These are phyloP conservation scores for Volvox africanus DNA, from an alignment of 139 green algal species.

Conservation along the genomic window DNA sequence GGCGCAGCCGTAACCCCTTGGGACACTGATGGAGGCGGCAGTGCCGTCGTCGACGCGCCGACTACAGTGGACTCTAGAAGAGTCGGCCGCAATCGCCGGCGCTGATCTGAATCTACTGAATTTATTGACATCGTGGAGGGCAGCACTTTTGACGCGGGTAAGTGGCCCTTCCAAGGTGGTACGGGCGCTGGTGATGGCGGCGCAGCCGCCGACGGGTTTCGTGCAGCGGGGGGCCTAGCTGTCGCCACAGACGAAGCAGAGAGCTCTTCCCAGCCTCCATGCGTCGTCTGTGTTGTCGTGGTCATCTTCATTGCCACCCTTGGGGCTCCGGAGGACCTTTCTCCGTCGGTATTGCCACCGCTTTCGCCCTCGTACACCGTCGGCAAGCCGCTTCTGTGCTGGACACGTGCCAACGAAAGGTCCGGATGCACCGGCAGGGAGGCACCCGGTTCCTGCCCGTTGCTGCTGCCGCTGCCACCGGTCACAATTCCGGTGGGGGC, in stretches of 20 bases:
- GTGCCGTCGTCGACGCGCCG: neutral
- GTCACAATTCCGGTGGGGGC: too few relatives aligned
- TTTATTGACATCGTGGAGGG: too few relatives aligned
- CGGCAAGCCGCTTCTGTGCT: neutral
- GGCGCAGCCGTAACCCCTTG: neutral
- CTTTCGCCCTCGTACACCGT: constrained; percentile 37
- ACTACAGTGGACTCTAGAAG: too few relatives aligned
- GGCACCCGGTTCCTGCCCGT: too few relatives aligned
- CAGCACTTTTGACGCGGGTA: too few relatives aligned
- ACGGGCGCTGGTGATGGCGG: neutral
- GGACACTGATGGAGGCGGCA: neutral
- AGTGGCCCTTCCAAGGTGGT: too few relatives aligned
- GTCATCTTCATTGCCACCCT: too few relatives aligned
- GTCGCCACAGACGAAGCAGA: neutral
- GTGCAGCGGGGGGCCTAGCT: too few relatives aligned
- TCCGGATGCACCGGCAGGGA: too few relatives aligned
- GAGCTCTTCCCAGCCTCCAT: neutral
- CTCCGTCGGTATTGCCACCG: neutral
- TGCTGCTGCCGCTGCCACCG: too few relatives aligned
- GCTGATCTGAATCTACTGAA: neutral
- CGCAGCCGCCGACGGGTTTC: neutral
- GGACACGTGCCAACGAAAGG: neutral
- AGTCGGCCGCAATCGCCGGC: neutral
- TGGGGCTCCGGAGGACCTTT: neutral
- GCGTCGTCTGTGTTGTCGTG: too few relatives aligned